Evolutionary conservation across 2,329 filamentous ascomycete genomes (phyloP).

Genomic region (Fusarium anguioides): DNA sequence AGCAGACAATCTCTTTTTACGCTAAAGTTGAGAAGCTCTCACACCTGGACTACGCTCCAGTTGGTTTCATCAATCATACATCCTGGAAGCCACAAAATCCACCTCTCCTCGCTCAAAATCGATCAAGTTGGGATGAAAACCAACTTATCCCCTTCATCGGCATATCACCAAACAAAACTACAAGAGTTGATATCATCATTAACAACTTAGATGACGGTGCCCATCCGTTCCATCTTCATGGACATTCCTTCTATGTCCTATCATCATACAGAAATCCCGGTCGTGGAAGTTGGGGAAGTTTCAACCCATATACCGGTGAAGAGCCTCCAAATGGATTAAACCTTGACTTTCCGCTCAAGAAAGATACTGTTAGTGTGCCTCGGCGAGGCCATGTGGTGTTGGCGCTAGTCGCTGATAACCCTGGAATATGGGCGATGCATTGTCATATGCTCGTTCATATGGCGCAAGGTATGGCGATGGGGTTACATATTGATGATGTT

Average conservation of each 20-base stretch:
- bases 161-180: rapidly evolving
- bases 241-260: slow-evolving; percentile 1
- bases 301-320: background rate
- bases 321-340: background rate
- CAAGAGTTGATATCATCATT: background rate
- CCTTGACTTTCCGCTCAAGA: background rate
- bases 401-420: background rate
- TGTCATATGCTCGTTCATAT: slow-evolving; percentile 25
- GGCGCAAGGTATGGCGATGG: slow-evolving; percentile 18
- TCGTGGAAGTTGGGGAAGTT: slow-evolving; percentile 2
- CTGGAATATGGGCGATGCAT: slow-evolving; percentile 12
- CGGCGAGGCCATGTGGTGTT: background rate
- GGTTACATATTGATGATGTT: background rate
- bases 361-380: slow-evolving; percentile 1
- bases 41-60: slow-evolving; percentile 13
- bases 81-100: slow-evolving; percentile 9
- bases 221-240: slow-evolving; percentile 6
- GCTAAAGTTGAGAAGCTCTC: background rate
- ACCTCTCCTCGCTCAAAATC: background rate
- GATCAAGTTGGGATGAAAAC: background rate
- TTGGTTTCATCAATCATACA: slow-evolving; percentile 12
- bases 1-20: slow-evolving; percentile 4
- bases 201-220: slow-evolving; percentile 4
- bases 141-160: background rate
- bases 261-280: background rate